phyloP scores from a whole-genome alignment of 495 filamentous ascomycete genomes.

The Penicillium pancosmium region DNA sequence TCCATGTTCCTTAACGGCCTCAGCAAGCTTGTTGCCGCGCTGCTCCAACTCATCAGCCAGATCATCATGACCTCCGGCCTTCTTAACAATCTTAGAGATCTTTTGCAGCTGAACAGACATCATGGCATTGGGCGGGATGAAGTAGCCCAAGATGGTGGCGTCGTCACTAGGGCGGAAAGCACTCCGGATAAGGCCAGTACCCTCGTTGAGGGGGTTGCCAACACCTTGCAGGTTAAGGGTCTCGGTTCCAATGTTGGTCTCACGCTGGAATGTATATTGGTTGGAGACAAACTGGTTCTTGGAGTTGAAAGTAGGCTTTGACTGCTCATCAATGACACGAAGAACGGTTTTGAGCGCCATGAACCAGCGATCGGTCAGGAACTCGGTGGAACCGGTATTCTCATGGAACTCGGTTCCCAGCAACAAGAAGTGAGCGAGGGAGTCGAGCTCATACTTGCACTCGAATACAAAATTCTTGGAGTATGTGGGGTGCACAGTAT shows the following conservation, averaged over 20 bases:
- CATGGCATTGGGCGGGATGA: slow-evolving; percentile 95
- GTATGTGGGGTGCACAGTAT: slow-evolving; percentile 83
- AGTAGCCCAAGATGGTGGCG: slow-evolving; percentile 93
- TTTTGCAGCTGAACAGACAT: slow-evolving; percentile 89
- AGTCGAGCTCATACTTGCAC: slow-evolving; percentile 99
- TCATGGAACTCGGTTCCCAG: slow-evolving; percentile 85
- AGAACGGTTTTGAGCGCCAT: slow-evolving; percentile 75
- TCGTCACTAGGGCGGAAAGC: slow-evolving; percentile 98
- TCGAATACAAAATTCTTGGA: slow-evolving; percentile 87
- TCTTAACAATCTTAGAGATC: slow-evolving; percentile 67
- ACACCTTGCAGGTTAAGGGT: slow-evolving; percentile 80
- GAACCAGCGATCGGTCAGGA: slow-evolving; percentile 79
- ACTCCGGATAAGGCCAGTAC: slow-evolving; percentile 83
- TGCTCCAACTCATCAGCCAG: slow-evolving; percentile 55
- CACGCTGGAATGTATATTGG: slow-evolving; percentile 82
- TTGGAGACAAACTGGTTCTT: slow-evolving; percentile 66
- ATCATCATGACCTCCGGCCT: slow-evolving; percentile 54
- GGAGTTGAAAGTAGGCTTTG: slow-evolving; percentile 74
- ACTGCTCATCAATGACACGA: slow-evolving; percentile 74
- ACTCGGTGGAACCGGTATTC: slow-evolving; percentile 74
- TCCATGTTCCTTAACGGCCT: slow-evolving; percentile 86
- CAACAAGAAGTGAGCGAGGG: slow-evolving; percentile 86
- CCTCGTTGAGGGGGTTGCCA: slow-evolving; percentile 87
- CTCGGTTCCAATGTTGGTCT: slow-evolving; percentile 83
- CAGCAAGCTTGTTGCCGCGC: slow-evolving; percentile 69